A percentile compares a stretch with the other conserved stretches of the same genome.
Evolutionary conservation across 768 basidiomycete genomes (phyloP).

Genomic region (Rhodotorula graminis): DNA sequence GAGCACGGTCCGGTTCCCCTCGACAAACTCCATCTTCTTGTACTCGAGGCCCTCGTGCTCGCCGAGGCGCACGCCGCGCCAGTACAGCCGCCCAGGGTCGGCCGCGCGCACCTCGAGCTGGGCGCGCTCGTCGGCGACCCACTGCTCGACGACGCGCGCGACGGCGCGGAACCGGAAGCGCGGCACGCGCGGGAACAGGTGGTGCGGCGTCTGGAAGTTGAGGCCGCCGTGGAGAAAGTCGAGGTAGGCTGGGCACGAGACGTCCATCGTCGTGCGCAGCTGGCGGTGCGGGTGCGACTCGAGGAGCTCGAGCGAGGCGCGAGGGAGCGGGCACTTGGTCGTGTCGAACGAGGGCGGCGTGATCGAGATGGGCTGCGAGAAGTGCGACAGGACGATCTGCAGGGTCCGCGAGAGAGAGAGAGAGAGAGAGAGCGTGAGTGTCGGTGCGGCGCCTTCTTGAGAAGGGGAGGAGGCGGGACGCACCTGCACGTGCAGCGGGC

Average conservation of each 20-base stretch:
- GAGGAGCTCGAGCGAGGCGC: constrained; percentile 77
- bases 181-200: constrained; percentile 90
- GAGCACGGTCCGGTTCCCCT: constrained; percentile 78
- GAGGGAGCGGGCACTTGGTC: constrained; percentile 44
- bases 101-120: not conserved
- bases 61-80: constrained; percentile 12
- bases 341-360: constrained; percentile 1
- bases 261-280: constrained; percentile 94
- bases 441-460: too few relatives aligned
- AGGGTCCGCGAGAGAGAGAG: not conserved
- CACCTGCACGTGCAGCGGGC: constrained; percentile 92
- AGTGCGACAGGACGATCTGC: constrained; percentile 91
- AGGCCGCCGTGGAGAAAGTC: constrained; percentile 95
- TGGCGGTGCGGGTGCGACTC: constrained; percentile 94
- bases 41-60: constrained; percentile 64
- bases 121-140: constrained; percentile 62
- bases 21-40: constrained; percentile 82
- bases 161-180: constrained; percentile 85
- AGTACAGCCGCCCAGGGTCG: not conserved
- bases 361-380: constrained; percentile 53
- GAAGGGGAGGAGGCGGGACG: constrained; percentile 46
- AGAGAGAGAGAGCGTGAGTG: not conserved
- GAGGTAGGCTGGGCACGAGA: constrained; percentile 75
- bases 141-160: constrained; percentile 76
- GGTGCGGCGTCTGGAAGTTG: constrained; percentile 94